A percentile compares a stretch with the other conserved stretches of the same genome.
These are phyloP conservation scores for Penicillium sp. DNA, from an alignment of 2,329 filamentous ascomycete genomes.

Conservation along the genomic window DNA sequence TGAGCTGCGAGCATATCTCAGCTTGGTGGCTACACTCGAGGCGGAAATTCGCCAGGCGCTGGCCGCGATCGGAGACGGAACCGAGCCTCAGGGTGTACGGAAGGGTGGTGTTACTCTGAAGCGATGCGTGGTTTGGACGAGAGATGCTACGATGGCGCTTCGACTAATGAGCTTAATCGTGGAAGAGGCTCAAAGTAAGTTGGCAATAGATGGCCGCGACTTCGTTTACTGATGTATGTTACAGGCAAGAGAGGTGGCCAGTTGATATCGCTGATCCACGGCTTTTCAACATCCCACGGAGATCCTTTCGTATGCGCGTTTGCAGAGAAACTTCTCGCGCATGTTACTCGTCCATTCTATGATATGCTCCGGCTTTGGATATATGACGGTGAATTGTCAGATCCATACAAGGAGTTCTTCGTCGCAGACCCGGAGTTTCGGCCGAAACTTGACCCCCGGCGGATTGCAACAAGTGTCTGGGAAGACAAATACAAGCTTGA, in stretches of 20 bases:
- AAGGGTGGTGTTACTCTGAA: conserved; percentile 92
- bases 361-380: conserved; percentile 96
- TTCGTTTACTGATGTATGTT: conserved; percentile 9
- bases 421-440: conserved; percentile 71
- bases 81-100: conserved; percentile 66
- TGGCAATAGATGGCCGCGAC: background rate
- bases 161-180: conserved; percentile 91
- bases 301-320: conserved; percentile 93
- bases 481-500: conserved; percentile 93
- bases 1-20: conserved; percentile 84
- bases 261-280: conserved; percentile 88
- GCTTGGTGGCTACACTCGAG: conserved; percentile 86
- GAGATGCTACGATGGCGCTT: conserved; percentile 93
- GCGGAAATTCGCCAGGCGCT: conserved; percentile 84
- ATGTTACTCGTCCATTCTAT: conserved; percentile 92
- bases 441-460: conserved; percentile 49
- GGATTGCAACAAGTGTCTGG: conserved; percentile 81
- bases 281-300: conserved; percentile 87
- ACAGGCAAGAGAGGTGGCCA: conserved; percentile 74
- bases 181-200: conserved; percentile 73
- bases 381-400: conserved; percentile 95
- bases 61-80: conserved; percentile 56
- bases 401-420: conserved; percentile 94
- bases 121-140: conserved; percentile 92
- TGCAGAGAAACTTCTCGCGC: conserved; percentile 78